Percentiles rank a stretch among this genome's conserved stretches.
Conservation (phyloP, 768 basidiomycete genomes). For the Astraeus odoratus region DNA sequence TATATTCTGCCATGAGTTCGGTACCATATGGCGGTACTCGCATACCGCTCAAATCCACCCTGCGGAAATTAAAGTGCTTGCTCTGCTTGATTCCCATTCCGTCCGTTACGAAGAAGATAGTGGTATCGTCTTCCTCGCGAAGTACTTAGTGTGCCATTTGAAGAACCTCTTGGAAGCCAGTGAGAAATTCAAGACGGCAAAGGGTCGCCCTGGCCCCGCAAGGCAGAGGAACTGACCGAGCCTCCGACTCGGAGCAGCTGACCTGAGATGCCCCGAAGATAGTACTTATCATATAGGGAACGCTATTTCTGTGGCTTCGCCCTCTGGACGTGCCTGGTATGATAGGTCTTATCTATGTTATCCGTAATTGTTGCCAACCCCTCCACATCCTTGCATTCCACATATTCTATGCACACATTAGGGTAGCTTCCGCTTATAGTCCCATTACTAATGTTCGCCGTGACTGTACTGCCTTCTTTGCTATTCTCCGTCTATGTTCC, state of each 20-base stretch:
- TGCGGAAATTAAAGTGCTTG: slow-evolving; percentile 40
- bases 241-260: background rate
- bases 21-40: slow-evolving; percentile 54
- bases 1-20: slow-evolving; percentile 46
- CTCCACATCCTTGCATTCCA: too few species aligned
- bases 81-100: slow-evolving; percentile 40
- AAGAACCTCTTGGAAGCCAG: slow-evolving; percentile 24
- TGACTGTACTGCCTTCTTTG: background rate
- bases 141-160: slow-evolving; percentile 28
- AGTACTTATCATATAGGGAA: background rate
- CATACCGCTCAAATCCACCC: slow-evolving; percentile 38
- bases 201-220: slow-evolving; percentile 3
- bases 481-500: too few species aligned
- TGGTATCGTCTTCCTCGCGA: slow-evolving; percentile 53
- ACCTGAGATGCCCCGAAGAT: background rate
- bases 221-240: slow-evolving; percentile 10
- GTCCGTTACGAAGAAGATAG: slow-evolving; percentile 53
- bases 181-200: slow-evolving; percentile 9
- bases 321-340: background rate
- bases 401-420: slow-evolving; percentile 14
- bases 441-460: background rate
- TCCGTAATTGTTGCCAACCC: background rate
- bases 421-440: background rate
- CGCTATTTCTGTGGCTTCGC: background rate
- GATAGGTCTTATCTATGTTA: slow-evolving; percentile 6